These are phyloP conservation scores for Fusarium sp. DNA, from an alignment of 2,329 filamentous ascomycete genomes.

Conservation along the genomic window DNA sequence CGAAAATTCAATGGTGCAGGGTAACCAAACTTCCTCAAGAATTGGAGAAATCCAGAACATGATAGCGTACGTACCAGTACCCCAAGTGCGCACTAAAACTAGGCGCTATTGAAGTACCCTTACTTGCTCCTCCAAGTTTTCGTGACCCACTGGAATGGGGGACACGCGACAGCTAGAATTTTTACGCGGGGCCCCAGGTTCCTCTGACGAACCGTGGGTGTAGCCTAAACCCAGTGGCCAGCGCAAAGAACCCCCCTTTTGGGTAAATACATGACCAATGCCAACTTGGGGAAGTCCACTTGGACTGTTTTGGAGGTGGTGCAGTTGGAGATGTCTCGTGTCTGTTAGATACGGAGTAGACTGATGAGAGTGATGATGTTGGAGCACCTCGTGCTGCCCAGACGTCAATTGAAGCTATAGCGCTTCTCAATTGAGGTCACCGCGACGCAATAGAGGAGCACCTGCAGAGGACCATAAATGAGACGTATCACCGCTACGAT, in stretches of 20 bases:
- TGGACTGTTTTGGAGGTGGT: neutral
- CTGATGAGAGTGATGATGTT: neutral
- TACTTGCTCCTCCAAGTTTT: neutral
- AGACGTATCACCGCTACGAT: too few relatives aligned
- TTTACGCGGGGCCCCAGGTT: conserved; percentile 26
- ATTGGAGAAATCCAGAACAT: neutral
- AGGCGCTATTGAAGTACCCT: neutral
- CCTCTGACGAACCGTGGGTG: neutral
- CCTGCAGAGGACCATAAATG: fast-evolving
- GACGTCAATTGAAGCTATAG: neutral
- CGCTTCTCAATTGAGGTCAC: too few relatives aligned
- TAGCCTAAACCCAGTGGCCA: neutral
- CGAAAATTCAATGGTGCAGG: neutral
- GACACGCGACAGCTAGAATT: conserved; percentile 14
- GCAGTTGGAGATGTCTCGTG: conserved; percentile 3
- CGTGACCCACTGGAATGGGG: conserved; percentile 10
- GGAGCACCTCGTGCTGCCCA: too few relatives aligned
- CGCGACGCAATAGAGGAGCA: neutral
- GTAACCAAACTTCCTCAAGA: neutral
- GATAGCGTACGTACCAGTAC: neutral
- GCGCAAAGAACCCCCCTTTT: conserved; percentile 11
- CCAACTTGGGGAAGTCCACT: neutral
- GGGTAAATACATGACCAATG: conserved; percentile 11
- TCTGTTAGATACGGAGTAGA: neutral
- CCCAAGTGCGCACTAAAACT: fast-evolving